Evolutionary conservation across 208 protist genomes (phyloP), one percentile per base, ranked within the genome.

Genomic region (Leishmania major): DNA sequence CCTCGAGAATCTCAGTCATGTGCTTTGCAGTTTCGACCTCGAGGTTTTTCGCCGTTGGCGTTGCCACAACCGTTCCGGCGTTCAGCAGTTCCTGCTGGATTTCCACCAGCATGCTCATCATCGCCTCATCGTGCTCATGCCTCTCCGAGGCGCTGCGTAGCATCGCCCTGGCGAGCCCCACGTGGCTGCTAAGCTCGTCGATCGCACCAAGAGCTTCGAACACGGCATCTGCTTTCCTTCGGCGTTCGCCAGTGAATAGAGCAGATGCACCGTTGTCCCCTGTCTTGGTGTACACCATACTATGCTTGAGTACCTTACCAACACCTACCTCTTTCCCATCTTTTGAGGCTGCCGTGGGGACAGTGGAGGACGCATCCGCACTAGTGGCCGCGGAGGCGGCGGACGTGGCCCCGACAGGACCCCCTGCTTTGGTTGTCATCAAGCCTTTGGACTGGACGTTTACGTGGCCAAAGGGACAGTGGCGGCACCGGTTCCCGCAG

Each of bases 41-140:
- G 1, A 40, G 45, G 76, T 73, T 70, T 47, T 66, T 67, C 59
- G 82, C 80, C n/a, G 78, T 80, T 8, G 93, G 92, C 19, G 94
- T 97, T 57, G 93, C 94, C 37, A 97, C 73, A 15, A 87, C 84
- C 13, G 87, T 85, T 53, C 94, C 89, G n/a, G 89, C 64, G 83
- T 97, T 93, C 59, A 96, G 79, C 4, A 96, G 84, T 77, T 87
- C 73, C 77, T 86, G 87, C 85, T 97, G 92, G 43, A 94, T 90
- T 5, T 19, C 82, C 59, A 78, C 79, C n/a, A 95, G 84, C 51
- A 84, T 70, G 57, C 10, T 60, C 71, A 84, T 79, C 83, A 88
- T 80, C 43, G 74, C 82, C n/a, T 51, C 62, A 60, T 77, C 78
- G 62, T 82, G 76, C 79, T 80, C 74, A 57, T 43, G 72, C 78